These are phyloP conservation scores for Termitomyces sp. DNA, from an alignment of 768 basidiomycete species.

Conservation along the genomic window DNA sequence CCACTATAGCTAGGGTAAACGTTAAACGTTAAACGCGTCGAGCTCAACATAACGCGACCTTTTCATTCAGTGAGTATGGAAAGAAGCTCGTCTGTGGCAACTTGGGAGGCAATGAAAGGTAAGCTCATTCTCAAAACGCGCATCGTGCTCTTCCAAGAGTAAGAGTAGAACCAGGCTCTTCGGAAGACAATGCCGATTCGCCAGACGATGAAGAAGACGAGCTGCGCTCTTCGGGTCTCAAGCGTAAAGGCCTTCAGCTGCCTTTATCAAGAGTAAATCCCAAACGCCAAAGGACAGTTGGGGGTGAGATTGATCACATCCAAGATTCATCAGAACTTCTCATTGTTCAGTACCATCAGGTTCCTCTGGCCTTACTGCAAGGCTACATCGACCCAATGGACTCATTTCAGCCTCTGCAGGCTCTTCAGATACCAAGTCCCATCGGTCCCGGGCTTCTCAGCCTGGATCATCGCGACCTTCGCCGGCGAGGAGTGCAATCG, in stretches of 20 bases:
- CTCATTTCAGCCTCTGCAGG: background rate
- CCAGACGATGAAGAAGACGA: slow-evolving; percentile 10
- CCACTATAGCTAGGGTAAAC: background rate
- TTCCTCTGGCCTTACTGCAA: slow-evolving; percentile 1
- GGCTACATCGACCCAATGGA: background rate
- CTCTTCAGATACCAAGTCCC: background rate
- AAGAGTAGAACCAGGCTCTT: slow-evolving; percentile 13
- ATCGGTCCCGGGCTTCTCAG: background rate
- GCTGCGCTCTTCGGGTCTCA: background rate
- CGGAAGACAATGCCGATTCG: slow-evolving; percentile 10
- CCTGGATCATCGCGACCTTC: background rate
- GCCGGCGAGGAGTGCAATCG: background rate
- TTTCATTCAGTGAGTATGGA: background rate
- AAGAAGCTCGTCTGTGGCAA: slow-evolving; percentile 4
- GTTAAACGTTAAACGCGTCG: slow-evolving; percentile 1
- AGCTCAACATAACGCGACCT: slow-evolving; percentile 1
- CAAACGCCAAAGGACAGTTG: slow-evolving; percentile 13
- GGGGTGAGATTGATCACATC: background rate
- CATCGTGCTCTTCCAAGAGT: background rate
- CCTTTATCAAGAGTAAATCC: slow-evolving; percentile 2
- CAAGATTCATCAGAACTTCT: background rate
- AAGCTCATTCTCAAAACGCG: background rate
- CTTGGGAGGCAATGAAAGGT: slow-evolving; percentile 12
- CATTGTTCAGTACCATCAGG: background rate
- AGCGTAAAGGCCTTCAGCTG: slow-evolving; percentile 8